Percentiles rank a stretch among this genome's conserved stretches.
Evolutionary conservation across 78 protist genomes (phyloP).

Genomic region (Chrysochromulina parva): DNA sequence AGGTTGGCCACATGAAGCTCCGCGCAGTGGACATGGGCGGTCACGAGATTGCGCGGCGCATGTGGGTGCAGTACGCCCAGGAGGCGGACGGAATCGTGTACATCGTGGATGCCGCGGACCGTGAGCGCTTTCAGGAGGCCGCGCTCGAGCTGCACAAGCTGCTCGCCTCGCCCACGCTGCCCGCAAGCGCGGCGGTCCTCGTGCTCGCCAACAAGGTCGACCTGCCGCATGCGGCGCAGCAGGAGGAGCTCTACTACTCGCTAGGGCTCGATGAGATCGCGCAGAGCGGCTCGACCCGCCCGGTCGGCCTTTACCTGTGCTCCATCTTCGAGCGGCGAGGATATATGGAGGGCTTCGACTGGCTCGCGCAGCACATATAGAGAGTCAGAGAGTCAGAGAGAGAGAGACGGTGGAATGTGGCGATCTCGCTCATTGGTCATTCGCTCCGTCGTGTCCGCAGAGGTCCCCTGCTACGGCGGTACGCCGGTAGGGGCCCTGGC

Average conservation of each 20-base stretch:
- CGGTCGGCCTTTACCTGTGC: constrained; percentile 20
- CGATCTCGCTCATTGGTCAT: too few relatives aligned
- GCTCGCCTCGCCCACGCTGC: neutral
- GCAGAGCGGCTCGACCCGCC: neutral
- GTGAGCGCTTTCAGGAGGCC: constrained; percentile 2
- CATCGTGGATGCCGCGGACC: constrained; percentile 27
- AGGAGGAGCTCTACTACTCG: neutral
- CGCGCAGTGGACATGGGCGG: constrained; percentile 40
- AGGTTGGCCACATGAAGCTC: neutral
- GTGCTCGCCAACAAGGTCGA: constrained; percentile 30
- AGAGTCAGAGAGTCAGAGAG: too few relatives aligned
- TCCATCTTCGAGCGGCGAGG: neutral
- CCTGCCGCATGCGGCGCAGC: neutral
- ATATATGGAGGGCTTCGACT: too few relatives aligned
- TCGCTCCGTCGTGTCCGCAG: too few relatives aligned
- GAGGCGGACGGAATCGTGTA: constrained; percentile 1
- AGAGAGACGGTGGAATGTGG: too few relatives aligned
- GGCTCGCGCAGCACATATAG: too few relatives aligned
- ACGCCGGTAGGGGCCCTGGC: too few relatives aligned
- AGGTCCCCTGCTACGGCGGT: too few relatives aligned
- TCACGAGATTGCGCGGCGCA: constrained; percentile 38
- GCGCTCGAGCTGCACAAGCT: constrained; percentile 21
- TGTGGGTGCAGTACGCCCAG: constrained; percentile 3
- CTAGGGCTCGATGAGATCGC: neutral
- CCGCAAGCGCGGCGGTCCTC: neutral